These are phyloP conservation scores for Sutorius australiensis DNA, from an alignment of 768 basidiomycete genomes.

Conservation along the genomic window DNA sequence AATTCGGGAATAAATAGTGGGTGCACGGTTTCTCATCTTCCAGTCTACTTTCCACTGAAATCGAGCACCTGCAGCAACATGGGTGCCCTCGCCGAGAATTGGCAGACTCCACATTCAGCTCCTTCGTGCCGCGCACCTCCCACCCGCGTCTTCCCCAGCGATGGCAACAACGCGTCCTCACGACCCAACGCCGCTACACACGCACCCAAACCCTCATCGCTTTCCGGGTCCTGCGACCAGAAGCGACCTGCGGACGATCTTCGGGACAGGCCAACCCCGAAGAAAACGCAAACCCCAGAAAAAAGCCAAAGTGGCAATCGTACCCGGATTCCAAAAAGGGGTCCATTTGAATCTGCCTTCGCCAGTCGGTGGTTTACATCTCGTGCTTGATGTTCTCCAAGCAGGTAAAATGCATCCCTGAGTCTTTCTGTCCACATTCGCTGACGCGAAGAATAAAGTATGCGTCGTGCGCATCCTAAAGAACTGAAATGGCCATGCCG, in stretches of 20 bases:
- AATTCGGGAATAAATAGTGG: background rate
- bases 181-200: accelerated
- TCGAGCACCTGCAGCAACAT: background rate
- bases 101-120: background rate
- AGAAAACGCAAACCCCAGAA: background rate
- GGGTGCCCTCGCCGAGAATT: slow-evolving; percentile 1
- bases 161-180: background rate
- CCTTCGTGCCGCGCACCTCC: too few relatives aligned
- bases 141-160: background rate
- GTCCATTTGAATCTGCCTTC: background rate
- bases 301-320: background rate
- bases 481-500: background rate
- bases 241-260: background rate
- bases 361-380: background rate
- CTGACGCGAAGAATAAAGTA: background rate
- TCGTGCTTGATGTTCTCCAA: background rate
- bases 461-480: background rate
- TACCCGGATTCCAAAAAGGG: too few relatives aligned
- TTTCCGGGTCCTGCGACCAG: background rate
- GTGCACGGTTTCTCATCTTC: background rate
- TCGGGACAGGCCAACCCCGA: background rate
- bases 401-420: background rate
- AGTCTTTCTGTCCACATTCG: background rate
- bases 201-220: accelerated
- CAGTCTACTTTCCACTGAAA: too few relatives aligned